Percentiles rank a stretch among this genome's conserved stretches.
Evolutionary conservation across 2,329 filamentous ascomycete species (phyloP).

Genomic region (Myriosclerotinia scirpicola): DNA sequence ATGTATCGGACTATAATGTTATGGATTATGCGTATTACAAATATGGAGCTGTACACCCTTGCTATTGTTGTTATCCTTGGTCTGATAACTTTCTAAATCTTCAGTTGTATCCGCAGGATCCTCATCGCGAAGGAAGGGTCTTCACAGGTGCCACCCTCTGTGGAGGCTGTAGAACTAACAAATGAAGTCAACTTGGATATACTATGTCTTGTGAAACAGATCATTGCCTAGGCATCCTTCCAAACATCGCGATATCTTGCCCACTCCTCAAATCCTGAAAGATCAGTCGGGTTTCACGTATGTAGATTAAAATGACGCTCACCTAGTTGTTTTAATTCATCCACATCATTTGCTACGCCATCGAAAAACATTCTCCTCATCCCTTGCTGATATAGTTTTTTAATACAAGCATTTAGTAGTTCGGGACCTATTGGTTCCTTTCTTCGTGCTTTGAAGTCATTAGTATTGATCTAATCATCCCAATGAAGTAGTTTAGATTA

Average conservation of each 20-base stretch:
- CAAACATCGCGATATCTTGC: conserved; percentile 57
- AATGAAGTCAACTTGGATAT: conserved; percentile 3
- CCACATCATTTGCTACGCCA: conserved; percentile 51
- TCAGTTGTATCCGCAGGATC: not conserved
- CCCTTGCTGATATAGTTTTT: conserved; percentile 48
- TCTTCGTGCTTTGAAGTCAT: conserved; percentile 27
- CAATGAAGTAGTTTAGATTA: conserved; percentile 27
- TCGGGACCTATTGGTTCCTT: conserved; percentile 53
- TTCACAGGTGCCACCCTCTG: not conserved
- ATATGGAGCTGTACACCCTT: not conserved
- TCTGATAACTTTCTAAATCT: not conserved
- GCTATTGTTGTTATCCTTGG: conserved; percentile 3
- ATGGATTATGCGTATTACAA: conserved; percentile 6
- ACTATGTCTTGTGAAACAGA: not conserved
- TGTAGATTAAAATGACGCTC: conserved; percentile 34
- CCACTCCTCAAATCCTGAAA: conserved; percentile 58
- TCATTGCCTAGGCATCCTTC: conserved; percentile 42
- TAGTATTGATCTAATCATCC: conserved; percentile 13
- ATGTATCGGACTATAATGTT: conserved; percentile 10
- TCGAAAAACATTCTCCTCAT: conserved; percentile 58
- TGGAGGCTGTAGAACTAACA: not conserved
- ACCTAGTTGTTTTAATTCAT: conserved; percentile 55
- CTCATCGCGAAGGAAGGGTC: conserved; percentile 6
- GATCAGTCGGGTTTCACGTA: not conserved
- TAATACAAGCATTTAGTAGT: conserved; percentile 54